Evolutionary conservation across 1,139 yeast species (phyloP).

Genomic region (Zygoascus sp.): DNA sequence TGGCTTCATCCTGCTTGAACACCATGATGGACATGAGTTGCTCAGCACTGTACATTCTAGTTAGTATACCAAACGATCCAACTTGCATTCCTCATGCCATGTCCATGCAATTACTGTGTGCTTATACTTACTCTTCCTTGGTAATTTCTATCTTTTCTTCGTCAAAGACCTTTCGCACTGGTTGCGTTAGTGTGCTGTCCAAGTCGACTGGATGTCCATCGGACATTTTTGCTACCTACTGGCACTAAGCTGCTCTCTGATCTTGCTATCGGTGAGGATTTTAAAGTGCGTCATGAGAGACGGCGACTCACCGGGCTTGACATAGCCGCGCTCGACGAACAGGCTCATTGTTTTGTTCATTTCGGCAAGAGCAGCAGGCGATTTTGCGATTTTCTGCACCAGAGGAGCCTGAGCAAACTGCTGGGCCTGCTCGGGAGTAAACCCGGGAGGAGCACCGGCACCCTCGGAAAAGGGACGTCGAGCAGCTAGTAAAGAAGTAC

Average conservation of each 20-base stretch:
- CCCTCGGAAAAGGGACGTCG: neutral
- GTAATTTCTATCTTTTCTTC: constrained; percentile 20
- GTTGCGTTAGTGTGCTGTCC: no score
- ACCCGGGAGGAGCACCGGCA: constrained; percentile 1
- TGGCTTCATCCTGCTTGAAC: constrained; percentile 9
- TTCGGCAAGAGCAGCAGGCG: constrained; percentile 22
- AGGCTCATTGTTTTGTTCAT: constrained; percentile 21
- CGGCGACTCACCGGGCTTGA: constrained; percentile 21
- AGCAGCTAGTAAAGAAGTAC: neutral
- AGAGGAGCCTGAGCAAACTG: constrained; percentile 18
- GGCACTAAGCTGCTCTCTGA: constrained; percentile 21
- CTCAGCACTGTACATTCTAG: constrained; percentile 11
- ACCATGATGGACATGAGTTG: constrained; percentile 14
- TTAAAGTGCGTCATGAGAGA: constrained; percentile 26
- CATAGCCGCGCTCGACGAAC: constrained; percentile 20
- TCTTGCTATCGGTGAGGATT: constrained; percentile 25
- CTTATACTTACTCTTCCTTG: constrained; percentile 20
- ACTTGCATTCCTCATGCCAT: no score
- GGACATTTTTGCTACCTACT: constrained; percentile 19
- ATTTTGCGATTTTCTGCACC: constrained; percentile 17
- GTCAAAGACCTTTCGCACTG: constrained; percentile 20
- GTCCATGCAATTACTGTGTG: neutral
- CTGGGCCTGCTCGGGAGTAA: constrained; percentile 16
- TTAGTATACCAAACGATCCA: no score
- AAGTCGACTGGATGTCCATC: no score